Percentiles rank a stretch among this genome's conserved stretches.
Evolutionary conservation across 768 basidiomycete species (phyloP).

Genomic region (Mycena capillaripes): DNA sequence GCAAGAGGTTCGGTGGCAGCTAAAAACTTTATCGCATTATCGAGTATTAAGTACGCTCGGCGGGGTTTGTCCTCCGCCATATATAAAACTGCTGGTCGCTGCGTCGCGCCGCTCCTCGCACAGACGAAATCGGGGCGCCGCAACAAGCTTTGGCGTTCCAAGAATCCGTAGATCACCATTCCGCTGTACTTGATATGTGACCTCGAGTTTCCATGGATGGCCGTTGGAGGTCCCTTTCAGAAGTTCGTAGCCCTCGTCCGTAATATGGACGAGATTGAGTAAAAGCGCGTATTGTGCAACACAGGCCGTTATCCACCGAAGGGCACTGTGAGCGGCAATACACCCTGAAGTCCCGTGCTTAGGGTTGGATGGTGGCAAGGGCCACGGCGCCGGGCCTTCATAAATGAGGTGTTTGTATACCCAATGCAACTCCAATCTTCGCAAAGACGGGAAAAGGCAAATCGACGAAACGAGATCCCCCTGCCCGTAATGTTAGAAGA

Average conservation of each 20-base stretch:
- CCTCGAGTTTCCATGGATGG: not conserved
- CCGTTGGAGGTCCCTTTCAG: not conserved
- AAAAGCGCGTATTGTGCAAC: not conserved
- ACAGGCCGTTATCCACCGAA: not conserved
- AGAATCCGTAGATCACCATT: conserved; percentile 4
- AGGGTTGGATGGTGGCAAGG: not conserved
- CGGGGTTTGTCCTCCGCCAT: no score
- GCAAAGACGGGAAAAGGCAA: conserved; percentile 5
- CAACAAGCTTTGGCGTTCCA: not conserved
- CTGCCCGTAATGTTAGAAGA: not conserved
- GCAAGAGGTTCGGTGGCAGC: no score
- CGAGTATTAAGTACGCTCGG: no score
- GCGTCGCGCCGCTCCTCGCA: no score
- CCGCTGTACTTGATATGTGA: not conserved
- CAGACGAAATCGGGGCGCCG: not conserved
- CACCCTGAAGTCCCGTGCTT: not conserved
- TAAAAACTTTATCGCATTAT: no score
- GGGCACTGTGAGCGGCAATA: not conserved
- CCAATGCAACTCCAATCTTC: conserved; percentile 9
- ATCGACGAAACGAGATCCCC: conserved; percentile 2
- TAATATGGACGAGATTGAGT: not conserved
- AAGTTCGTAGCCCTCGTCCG: conserved; percentile 2
- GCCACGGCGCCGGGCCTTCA: not conserved
- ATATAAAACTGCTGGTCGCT: no score
- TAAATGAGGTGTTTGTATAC: not conserved